These are phyloP conservation scores for Moniliella sp. DNA, from an alignment of 1,284 basidiomycete species.

Conservation along the genomic window DNA sequence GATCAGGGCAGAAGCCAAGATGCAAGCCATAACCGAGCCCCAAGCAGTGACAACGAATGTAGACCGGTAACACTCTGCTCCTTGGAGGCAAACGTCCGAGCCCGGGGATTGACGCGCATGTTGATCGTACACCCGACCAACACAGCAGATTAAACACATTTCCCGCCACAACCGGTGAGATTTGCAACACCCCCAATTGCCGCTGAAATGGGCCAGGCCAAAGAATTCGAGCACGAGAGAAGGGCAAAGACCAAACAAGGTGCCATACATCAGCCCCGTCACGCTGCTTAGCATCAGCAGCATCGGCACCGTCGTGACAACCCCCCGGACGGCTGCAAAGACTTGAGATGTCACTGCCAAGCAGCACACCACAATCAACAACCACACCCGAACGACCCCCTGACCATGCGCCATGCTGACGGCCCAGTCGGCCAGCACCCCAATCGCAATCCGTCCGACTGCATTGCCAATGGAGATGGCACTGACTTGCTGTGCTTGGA, in stretches of 20 bases:
- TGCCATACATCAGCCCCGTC: slow-evolving; percentile 54
- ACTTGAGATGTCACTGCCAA: slow-evolving; percentile 16
- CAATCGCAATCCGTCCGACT: slow-evolving; percentile 53
- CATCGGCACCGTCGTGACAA: slow-evolving; percentile 44
- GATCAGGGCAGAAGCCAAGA: too few relatives aligned
- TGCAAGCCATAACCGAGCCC: too few relatives aligned
- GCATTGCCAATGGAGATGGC: slow-evolving; percentile 65
- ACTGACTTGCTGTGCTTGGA: slow-evolving; percentile 52
- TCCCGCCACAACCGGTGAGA: slow-evolving; percentile 57
- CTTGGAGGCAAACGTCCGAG: slow-evolving; percentile 19
- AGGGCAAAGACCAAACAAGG: slow-evolving; percentile 54
- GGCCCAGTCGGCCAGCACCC: slow-evolving; percentile 33
- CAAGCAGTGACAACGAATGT: slow-evolving; percentile 21
- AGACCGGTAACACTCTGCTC: slow-evolving; percentile 24
- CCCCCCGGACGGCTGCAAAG: slow-evolving; percentile 14
- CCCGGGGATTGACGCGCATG: too few relatives aligned
- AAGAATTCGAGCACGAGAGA: slow-evolving; percentile 67
- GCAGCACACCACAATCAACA: slow-evolving; percentile 14
- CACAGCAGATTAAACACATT: slow-evolving; percentile 68
- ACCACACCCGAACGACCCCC: too few relatives aligned
- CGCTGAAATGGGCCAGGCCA: slow-evolving; percentile 55
- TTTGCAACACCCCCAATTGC: slow-evolving; percentile 64
- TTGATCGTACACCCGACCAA: slow-evolving; percentile 42
- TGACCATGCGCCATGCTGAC: too few relatives aligned
- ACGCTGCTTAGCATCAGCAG: slow-evolving; percentile 56